Conservation (phyloP, 148 eudicot genomes). For the Rhododendron vialii region DNA sequence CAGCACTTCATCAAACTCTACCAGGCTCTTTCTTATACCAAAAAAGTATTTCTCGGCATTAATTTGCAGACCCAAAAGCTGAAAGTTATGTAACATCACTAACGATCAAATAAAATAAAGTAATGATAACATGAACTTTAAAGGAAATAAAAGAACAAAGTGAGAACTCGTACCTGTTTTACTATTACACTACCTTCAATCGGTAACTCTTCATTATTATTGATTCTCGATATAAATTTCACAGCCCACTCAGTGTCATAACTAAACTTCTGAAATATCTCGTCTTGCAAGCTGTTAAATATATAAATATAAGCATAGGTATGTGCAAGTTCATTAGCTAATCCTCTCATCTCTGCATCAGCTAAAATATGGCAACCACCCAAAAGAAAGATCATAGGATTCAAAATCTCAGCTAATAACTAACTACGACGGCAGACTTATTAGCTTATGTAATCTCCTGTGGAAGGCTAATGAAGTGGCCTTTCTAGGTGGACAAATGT, state of each 20-base stretch:
- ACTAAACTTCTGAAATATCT: conserved; percentile 94
- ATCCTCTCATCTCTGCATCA: neutral
- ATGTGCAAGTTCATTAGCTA: conserved; percentile 13
- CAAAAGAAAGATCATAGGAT: neutral
- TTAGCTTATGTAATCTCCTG: neutral
- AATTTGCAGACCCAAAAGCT: conserved; percentile 88
- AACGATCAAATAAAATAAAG: neutral
- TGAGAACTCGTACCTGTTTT: conserved; percentile 56
- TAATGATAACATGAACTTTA: neutral
- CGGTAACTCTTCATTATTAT: conserved; percentile 78
- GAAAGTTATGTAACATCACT: conserved; percentile 12
- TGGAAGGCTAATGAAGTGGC: neutral
- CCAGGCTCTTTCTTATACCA: conserved; percentile 80
- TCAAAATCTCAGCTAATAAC: neutral
- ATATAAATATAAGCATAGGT: neutral
- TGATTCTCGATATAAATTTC: conserved; percentile 67
- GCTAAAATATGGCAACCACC: neutral
- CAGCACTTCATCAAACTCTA: conserved; percentile 97
- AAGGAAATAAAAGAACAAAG: conserved; percentile 8
- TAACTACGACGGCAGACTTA: neutral
- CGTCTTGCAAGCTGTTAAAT: conserved; percentile 85
- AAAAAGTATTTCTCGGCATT: conserved; percentile 89
- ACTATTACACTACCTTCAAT: conserved; percentile 76
- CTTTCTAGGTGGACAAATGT: neutral
- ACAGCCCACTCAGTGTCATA: conserved; percentile 95